Evolutionary conservation across 176 grass and related monocot species (phyloP), one percentile per base, ranked within the genome.

Genomic region (Musa acuminata): DNA sequence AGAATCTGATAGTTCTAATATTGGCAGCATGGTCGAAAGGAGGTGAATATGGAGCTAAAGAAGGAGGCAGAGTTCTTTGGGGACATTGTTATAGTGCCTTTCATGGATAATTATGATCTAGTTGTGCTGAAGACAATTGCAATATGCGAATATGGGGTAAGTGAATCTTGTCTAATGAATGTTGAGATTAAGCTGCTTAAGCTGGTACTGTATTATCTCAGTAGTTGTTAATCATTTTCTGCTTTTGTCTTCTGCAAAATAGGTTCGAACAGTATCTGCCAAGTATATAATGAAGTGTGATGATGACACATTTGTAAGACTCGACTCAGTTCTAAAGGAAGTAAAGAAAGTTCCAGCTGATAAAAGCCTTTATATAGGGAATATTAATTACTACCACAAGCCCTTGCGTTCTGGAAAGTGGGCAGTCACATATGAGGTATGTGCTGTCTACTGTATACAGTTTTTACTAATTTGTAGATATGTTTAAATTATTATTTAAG

Each of bases 131-230:
- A 99, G 74, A 99, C 95, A 55, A 80, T 94, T 60, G 95, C 95
- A 4, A 99, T 99, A 69, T 99, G 95, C 8, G 91, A 99, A 21
- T 99, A 94, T 64, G 95, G 95, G 82, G 95, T 94, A 99, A 81
- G 82, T 82, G 5, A 57, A 35, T 13, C 8, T 11, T 11, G 53
- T 1, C 52, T 17, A 11, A 29, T 11, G 11, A 19, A 29, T 23
- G 11, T 35, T 77, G 14, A 51, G 65, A 13, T 43, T 65, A 13
- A 1, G 11, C 20, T 66, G 59, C 49, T 27, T 29, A 17, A 53
- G 20, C 49, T 65, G 55, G 12, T 49, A 12, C 19, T 8, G 8
- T 51, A 24, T 62, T 22, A 60, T 3, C 55, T 11, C 2, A 16
- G 8, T 49, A 13, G 19, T 49, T 21, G 17, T 12, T 57, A 43